Base-by-base conservation (phyloP, 129 eudicot species). In the Sambucus nigra region DNA sequence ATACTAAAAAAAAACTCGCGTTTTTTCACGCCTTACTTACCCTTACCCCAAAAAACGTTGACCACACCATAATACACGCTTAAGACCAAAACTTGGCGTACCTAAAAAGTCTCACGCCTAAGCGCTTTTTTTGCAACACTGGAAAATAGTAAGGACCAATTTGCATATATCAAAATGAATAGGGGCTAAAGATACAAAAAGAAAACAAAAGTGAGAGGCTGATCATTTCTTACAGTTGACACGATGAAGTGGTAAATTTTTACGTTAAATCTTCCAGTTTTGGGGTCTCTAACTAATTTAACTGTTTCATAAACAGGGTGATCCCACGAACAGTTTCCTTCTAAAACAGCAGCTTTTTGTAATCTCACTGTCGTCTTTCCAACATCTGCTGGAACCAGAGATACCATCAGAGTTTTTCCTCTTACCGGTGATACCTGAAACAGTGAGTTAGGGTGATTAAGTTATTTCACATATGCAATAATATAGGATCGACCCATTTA, bases 301-400 rank as follows among this genome's bases (percentile, higher is more conserved):
- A 86, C 80, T 53, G 91, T 67, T 52, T 86, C 99, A 66, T 86
- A 92, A 10, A 92, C 61, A 26, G 99, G 94, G 49, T 58, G 67
- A 45, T 76, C 92, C 99, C 99, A 92, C 23, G n/a, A n/a, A n/a
- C n/a, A n/a, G n/a, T n/a, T n/a, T n/a, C n/a, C n/a, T n/a, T n/a
- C n/a, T n/a, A n/a, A n/a, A n/a, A n/a, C n/a, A n/a, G n/a, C n/a
- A 25, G 82, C 73, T 59, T 75, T 92, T 26, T 63, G 80, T 26
- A 82, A 47, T 73, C 84, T 73, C 12, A 76, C 95, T 7, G 93
- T 76, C 9, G 99, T 84, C 60, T 86, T 88, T 23, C 96, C 99
- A 46, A 70, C 92, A 49, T 75, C 94, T 31, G 61, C 96, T 44
- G 99, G 99, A 13, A 92, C 73, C 73, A 92, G 60, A 45, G 96